Evolutionary conservation across 495 filamentous ascomycete species (phyloP).

Genomic region (Tuber indicum): DNA sequence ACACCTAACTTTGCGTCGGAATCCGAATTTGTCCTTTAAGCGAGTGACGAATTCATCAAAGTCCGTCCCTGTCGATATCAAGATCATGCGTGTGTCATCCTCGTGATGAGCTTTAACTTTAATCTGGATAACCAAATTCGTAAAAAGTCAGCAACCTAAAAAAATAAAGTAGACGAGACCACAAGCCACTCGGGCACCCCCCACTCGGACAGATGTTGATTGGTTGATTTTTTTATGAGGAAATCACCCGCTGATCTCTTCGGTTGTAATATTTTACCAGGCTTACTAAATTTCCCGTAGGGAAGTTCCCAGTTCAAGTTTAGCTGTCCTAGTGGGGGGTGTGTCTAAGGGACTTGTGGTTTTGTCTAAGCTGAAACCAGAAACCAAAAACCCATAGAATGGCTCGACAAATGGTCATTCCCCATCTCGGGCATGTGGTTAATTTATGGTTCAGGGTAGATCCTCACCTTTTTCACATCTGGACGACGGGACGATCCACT

Average conservation of each 20-base stretch:
- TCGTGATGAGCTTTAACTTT: conserved; percentile 87
- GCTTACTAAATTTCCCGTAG: background rate
- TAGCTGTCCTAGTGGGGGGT: background rate
- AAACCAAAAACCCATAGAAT: background rate
- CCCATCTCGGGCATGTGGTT: background rate
- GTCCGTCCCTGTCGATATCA: conserved; percentile 65
- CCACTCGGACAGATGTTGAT: background rate
- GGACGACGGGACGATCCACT: conserved; percentile 38
- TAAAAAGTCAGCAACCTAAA: background rate
- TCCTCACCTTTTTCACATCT: conserved; percentile 38
- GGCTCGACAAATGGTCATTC: background rate
- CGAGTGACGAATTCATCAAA: conserved; percentile 68
- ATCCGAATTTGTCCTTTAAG: conserved; percentile 76
- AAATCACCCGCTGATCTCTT: background rate
- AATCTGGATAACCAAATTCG: conserved; percentile 47
- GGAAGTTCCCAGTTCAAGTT: background rate
- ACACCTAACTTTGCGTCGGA: conserved; percentile 66
- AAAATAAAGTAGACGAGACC: background rate
- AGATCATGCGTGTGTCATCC: conserved; percentile 90
- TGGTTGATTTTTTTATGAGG: background rate
- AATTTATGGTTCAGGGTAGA: background rate
- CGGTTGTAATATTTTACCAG: background rate
- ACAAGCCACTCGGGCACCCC: background rate
- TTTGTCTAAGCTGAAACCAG: background rate
- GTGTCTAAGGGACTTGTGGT: background rate